Evolutionary conservation across 805 yeast species (phyloP), one percentile per base, ranked within the genome.

Genomic region (Monosporozyma solicola): DNA sequence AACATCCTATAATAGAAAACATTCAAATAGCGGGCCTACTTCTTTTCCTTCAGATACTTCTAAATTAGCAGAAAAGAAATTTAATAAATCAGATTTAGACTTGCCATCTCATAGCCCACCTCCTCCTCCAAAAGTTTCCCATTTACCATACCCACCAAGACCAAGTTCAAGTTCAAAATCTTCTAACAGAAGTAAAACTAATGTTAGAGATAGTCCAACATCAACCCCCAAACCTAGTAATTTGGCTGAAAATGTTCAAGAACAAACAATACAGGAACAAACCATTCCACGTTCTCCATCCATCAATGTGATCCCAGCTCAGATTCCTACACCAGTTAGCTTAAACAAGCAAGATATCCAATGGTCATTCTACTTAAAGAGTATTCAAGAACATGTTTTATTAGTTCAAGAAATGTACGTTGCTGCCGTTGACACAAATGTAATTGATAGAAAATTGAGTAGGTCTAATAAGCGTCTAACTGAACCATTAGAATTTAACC

Each of bases 351-450:
- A 81, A 7, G 90, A 85, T 61, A 64, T 75, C 43, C 79, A 81
- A 16, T 85, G 88, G 85, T 72, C 73, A 5, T 71, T 73, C 41
- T 82, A 71, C 59, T 67, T 85, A 56, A 70, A 66, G 24, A 79
- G 77, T 60, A 67, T 74, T 1, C 82, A 82, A 50, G 94, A 85
- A 61, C 72, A 89, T 53, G 75, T 85, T 1, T 53, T 83, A 48
- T 79, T 75, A 55, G 76, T 75, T 32, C 87, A 85, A 1, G 77
- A 80, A 32, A 75, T 82, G 3, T 69, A 72, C 41, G 77, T 79
- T 1, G 67, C 72, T 5, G 68, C 72, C 50, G 70, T 76, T 8
- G 62, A 71, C 2, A 77, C 80, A 0, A 82, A 77, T 5, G 48
- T 55, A 0, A 75, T 85, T 57, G 88, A 84, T 55, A 80, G 73